phyloP scores from a whole-genome alignment of 2,329 filamentous ascomycete species.

The Epichloe scottii region DNA sequence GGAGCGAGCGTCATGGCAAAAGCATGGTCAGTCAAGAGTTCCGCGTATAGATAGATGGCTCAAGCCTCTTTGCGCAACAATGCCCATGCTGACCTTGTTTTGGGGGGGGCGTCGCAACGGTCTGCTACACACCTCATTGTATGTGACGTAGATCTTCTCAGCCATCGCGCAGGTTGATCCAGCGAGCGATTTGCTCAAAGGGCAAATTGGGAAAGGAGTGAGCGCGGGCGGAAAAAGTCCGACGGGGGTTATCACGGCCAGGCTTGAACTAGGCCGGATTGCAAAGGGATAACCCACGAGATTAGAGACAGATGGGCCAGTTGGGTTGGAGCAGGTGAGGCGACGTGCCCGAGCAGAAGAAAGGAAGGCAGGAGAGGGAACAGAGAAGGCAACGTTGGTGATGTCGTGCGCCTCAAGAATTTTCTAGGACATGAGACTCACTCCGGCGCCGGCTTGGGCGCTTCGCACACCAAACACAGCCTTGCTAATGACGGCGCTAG shows the following conservation, averaged over 20 bases:
- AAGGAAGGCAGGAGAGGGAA: constrained; percentile 4
- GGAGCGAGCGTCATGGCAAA: too few species aligned
- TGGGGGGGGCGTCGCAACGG: too few species aligned
- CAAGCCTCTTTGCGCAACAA: neutral
- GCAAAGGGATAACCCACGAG: too few species aligned
- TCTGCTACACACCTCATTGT: constrained; percentile 62
- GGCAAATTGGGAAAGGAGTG: too few species aligned
- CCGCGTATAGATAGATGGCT: neutral
- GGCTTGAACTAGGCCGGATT: too few species aligned
- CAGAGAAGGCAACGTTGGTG: neutral
- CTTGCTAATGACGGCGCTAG: neutral
- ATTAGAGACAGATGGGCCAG: too few species aligned
- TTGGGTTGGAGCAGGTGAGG: neutral
- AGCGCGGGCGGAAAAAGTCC: too few species aligned
- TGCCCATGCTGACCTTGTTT: neutral
- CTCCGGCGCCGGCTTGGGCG: neutral
- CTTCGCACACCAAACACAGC: neutral
- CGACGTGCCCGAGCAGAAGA: constrained; percentile 9
- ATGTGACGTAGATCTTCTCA: constrained; percentile 80
- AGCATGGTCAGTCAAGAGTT: neutral
- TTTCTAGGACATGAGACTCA: neutral
- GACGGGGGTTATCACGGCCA: too few species aligned
- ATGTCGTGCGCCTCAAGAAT: neutral
- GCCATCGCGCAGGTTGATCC: constrained; percentile 46
- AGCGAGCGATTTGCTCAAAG: too few species aligned